phyloP scores from a whole-genome alignment of 2,329 filamentous ascomycete species.

The Blastomyces parvus region DNA sequence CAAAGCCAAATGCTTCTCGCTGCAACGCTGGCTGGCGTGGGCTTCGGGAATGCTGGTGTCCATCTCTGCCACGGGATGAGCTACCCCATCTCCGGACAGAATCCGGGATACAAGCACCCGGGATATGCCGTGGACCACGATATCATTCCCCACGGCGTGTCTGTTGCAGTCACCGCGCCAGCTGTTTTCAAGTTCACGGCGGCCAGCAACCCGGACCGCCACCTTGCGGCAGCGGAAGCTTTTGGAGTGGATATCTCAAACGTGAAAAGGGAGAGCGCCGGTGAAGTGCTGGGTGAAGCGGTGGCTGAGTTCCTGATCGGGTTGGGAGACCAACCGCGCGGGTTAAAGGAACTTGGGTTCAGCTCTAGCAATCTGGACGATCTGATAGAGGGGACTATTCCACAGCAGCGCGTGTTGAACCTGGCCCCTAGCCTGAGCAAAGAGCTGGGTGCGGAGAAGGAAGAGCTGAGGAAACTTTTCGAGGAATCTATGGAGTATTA shows the following conservation, averaged over 20 bases:
- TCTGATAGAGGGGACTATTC: conserved; percentile 88
- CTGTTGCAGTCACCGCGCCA: conserved; percentile 84
- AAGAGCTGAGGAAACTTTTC: conserved; percentile 61
- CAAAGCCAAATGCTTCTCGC: conserved; percentile 94
- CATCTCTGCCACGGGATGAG: conserved; percentile 90
- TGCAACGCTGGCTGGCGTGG: conserved; percentile 85
- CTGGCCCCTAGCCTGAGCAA: conserved; percentile 71
- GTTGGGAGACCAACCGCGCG: conserved; percentile 82
- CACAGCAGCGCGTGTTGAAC: conserved; percentile 83
- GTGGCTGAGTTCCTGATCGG: conserved; percentile 69
- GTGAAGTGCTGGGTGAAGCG: conserved; percentile 77
- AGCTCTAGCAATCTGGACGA: conserved; percentile 62
- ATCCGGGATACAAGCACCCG: conserved; percentile 76
- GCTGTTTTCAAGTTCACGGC: conserved; percentile 91
- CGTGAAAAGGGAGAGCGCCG: conserved; percentile 80
- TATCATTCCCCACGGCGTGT: conserved; percentile 93
- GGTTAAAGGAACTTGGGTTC: conserved; percentile 77
- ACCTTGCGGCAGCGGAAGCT: conserved; percentile 76
- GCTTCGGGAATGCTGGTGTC: conserved; percentile 95
- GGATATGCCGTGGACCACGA: conserved; percentile 71
- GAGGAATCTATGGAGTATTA: conserved; percentile 52
- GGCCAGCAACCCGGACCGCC: conserved; percentile 82
- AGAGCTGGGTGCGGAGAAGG: conserved; percentile 60
- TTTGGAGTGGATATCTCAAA: conserved; percentile 86
- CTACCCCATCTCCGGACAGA: conserved; percentile 93